Base-by-base conservation (phyloP, 2,329 filamentous ascomycete genomes). In the Aspergillus versicolor region DNA sequence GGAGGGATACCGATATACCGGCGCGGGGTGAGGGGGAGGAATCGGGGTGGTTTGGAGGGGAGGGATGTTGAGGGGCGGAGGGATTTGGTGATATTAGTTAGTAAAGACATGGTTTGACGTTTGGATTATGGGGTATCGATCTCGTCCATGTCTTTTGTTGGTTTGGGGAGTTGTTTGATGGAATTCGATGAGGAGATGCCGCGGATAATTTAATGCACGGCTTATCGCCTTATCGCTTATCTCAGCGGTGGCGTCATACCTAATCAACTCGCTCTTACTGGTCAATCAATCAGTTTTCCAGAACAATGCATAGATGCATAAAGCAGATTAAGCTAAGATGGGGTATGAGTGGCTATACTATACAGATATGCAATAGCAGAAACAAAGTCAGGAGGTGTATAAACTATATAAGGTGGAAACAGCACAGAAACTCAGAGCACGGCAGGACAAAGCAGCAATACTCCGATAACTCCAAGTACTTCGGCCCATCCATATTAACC, bases 1-100 rank as follows among this genome's bases (percentile, higher is more conserved):
- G 83, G 82, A 6, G 83, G 82, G 32, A 86, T 81, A 59, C 82
- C 77, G 30, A 83, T 73, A 51, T 49, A 62, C 38, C 78, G 76
- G 49, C 60, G 67, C 5, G 59, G 43, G 42, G 58, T 56, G 43
- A 49, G 51, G 15, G 60, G 48, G 9, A 60, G 44, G 8, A 52
- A n/a, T 4, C 11, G 24, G 3, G 48, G 27, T 13, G 45, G 8
- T 12, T 21, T 32, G n/a, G 49, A n/a, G 19, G 24, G 5, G 9
- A 13, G 30, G 43, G 40, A 37, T 6, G n/a, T 21, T 27, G 19
- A 24, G 19, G n/a, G 45, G 30, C 45, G 40, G 21, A 50, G 17
- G 7, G 21, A 9, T 30, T 21, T n/a, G 17, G 27, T 37, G 24
- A 17, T 41, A 17, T 4, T 47, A 4, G 5, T 41, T n/a, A 40